Percentiles rank a stretch among this genome's conserved stretches.
Evolutionary conservation across 2,329 filamentous ascomycete genomes (phyloP).

Genomic region (Colletotrichum endophyticum): DNA sequence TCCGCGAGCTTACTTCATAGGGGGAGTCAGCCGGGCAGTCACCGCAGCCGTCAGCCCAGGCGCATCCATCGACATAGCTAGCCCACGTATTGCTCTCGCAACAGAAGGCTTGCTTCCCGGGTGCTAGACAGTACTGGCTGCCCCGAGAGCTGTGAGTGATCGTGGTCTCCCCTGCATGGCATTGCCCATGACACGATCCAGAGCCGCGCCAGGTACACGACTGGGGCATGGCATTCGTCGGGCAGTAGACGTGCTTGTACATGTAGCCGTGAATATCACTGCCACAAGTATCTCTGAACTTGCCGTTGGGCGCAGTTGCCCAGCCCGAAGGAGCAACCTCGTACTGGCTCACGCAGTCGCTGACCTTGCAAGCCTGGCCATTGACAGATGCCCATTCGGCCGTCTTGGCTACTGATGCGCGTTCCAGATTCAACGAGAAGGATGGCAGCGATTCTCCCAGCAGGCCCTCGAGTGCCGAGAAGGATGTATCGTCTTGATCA

Average conservation of each 20-base stretch:
- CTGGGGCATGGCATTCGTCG: not conserved
- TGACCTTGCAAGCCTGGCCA: not conserved
- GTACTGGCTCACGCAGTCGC: not conserved
- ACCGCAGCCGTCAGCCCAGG: not conserved
- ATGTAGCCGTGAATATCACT: not conserved
- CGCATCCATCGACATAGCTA: not conserved
- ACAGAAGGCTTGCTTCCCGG: not conserved
- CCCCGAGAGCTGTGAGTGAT: not conserved
- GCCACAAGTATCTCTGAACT: not conserved
- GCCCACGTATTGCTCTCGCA: not conserved
- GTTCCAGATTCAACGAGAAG: not conserved
- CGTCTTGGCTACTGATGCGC: not conserved
- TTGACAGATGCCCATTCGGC: not conserved
- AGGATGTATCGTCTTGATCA: constrained; percentile 10
- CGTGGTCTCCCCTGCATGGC: constrained; percentile 15
- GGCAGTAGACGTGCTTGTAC: constrained; percentile 16
- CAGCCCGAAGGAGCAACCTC: not conserved
- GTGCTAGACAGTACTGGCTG: not conserved
- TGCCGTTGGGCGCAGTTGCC: not conserved
- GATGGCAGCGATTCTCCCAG: not conserved
- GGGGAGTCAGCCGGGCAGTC: not conserved
- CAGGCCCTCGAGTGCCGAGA: not conserved
- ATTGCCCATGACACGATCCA: constrained; percentile 19
- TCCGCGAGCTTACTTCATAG: not conserved
- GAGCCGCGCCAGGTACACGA: constrained; percentile 17